Conservation (phyloP, 495 filamentous ascomycete species). For the Durotheca rogersii region DNA sequence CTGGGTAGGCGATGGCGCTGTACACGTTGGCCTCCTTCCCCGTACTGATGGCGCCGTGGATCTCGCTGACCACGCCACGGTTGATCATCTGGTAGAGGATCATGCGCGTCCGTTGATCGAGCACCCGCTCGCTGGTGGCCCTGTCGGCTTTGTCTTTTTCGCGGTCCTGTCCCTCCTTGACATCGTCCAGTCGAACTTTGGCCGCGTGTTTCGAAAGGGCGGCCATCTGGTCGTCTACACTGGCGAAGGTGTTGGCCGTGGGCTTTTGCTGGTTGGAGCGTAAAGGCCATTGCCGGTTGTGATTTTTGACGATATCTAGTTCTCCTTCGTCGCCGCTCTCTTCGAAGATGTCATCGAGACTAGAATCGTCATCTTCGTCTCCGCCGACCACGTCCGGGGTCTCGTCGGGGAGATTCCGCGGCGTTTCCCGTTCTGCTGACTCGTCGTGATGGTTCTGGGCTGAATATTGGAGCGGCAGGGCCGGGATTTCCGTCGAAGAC, state of each 20-base stretch:
- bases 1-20: conserved; percentile 53
- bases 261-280: conserved; percentile 85
- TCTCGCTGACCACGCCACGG: conserved; percentile 72
- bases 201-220: conserved; percentile 79
- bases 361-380: conserved; percentile 40
- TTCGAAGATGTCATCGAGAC: conserved; percentile 55
- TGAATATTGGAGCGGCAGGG: conserved; percentile 32
- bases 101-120: conserved; percentile 92
- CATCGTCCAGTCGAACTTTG: conserved; percentile 83
- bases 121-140: conserved; percentile 88
- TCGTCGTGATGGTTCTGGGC: conserved; percentile 34
- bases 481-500: conserved; percentile 44
- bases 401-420: conserved; percentile 21
- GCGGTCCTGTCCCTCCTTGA: conserved; percentile 52
- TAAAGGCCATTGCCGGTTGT: conserved; percentile 78
- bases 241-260: conserved; percentile 70
- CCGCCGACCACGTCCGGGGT: conserved; percentile 12
- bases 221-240: conserved; percentile 83
- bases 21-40: conserved; percentile 99
- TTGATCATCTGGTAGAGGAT: conserved; percentile 95
- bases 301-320: conserved; percentile 79
- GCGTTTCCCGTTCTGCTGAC: conserved; percentile 23
- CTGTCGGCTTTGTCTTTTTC: conserved; percentile 84
- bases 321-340: conserved; percentile 62
- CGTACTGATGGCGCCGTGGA: conserved; percentile 89